Evolutionary conservation across 2,329 filamentous ascomycete genomes (phyloP), one percentile per base, ranked within the genome.

Genomic region (Pseudocercospora vitis): DNA sequence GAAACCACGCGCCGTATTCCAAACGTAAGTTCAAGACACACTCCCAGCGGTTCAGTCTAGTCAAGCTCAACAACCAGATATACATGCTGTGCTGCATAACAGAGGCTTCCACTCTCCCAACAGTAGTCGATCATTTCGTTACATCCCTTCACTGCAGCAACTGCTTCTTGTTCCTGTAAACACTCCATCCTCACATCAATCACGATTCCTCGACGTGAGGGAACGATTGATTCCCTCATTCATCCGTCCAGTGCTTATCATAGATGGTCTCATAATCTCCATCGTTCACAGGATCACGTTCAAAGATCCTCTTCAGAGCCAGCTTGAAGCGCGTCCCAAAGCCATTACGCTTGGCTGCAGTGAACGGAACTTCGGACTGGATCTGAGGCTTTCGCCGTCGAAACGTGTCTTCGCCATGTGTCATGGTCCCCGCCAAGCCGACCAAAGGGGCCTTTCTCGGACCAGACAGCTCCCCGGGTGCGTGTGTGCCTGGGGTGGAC

Each of bases 231-330:
- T 29, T 29, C 6, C 6, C 11, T 47, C 50, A 55, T 14, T 68
- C 64, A 5, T 69, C 67, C 7, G 67, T 62, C 67, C 67, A 69
- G 35, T 69, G 67, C 7, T 59, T 54, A 39, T 65, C 64, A 0
- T 55, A 57, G 11, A 69, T 66, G 4, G 50, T 52, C 35, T 65
- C 63, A 11, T 60, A 61, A 2, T 61, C 39, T 5, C 45, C 51
- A 11, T 67, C 60, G 24, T 68, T 62, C 6, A 66, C 47, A 1
- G 59, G 57, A 1, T 64, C 56, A 16, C 53, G 53, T 19, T 58
- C 62, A 55, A 69, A 69, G 9, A 68, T 59, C 6, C 57, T 61
- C 24, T 56, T 64, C 29, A 67, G 58, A 2, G 56, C 62, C 5
- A 48, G 48, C 33, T 58, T 63, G 47, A 66, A 58, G 2, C 65